These are phyloP conservation scores for Taiwanofungus camphoratus DNA, from an alignment of 1,284 basidiomycete genomes.

Conservation along the genomic window DNA sequence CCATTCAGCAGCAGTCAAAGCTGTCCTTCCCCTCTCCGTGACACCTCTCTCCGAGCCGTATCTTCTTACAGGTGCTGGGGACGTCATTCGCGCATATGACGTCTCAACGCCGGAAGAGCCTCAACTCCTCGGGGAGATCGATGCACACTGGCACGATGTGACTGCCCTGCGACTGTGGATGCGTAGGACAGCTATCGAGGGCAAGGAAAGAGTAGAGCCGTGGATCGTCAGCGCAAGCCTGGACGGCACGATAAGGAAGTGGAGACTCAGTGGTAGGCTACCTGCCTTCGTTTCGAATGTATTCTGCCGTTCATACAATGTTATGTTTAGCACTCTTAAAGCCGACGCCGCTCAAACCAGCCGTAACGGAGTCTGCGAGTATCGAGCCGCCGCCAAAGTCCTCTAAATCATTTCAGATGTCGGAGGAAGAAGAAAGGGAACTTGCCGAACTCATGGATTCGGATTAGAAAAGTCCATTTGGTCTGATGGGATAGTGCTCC, in stretches of 20 bases:
- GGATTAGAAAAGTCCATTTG: no score
- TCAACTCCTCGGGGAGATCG: conserved; percentile 61
- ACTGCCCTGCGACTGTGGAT: conserved; percentile 70
- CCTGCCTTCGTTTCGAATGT: background rate
- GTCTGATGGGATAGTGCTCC: no score
- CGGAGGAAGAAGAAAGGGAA: conserved; percentile 76
- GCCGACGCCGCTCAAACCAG: conserved; percentile 35
- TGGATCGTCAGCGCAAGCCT: conserved; percentile 81
- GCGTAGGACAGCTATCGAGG: conserved; percentile 38
- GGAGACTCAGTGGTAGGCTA: conserved; percentile 66
- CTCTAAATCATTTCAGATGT: conserved; percentile 34
- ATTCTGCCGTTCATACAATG: background rate
- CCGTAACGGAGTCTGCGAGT: conserved; percentile 17
- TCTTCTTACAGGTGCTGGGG: conserved; percentile 77
- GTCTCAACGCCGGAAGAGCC: conserved; percentile 57
- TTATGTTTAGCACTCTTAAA: conserved; percentile 43
- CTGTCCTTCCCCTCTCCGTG: conserved; percentile 62
- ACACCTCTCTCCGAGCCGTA: conserved; percentile 61
- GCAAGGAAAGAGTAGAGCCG: conserved; percentile 44
- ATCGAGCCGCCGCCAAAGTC: conserved; percentile 12
- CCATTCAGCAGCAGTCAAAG: conserved; percentile 66
- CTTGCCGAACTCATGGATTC: conserved; percentile 73
- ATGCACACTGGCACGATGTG: conserved; percentile 87
- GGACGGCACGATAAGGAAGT: conserved; percentile 81
- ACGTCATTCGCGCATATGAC: conserved; percentile 73